Base-by-base conservation (phyloP, 2,329 filamentous ascomycete species). In the Aspergillus pseudoviridinutans region DNA sequence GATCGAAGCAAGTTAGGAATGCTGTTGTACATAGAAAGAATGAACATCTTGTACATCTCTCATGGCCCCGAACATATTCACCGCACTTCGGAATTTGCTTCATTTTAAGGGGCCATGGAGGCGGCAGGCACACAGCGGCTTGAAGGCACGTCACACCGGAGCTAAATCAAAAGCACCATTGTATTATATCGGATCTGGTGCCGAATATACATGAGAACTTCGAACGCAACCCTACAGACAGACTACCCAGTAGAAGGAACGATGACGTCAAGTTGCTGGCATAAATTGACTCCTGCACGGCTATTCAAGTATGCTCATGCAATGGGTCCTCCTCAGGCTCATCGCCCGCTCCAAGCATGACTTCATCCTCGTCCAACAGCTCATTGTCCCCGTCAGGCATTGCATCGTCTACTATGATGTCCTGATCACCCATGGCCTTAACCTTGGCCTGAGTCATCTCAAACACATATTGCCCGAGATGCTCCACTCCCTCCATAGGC, bases 381-480 rank as follows among this genome's bases (percentile, higher is more conserved):
- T 57, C 68, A 27, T 68, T 69, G 12, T 71, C 66, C 49, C 64
- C 71, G 55, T 69, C 67, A 3, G 65, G 62, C 6, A 68, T 65
- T 22, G 65, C 65, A 41, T 73, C 73, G 38, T 74, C 75, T 32
- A 75, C 62, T 27, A 68, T 64, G 10, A 76, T 71, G 27, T 71
- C 68, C 14, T 75, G 76, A 50, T 72, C 76, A 62, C 80, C 85
- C 66, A 87, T 67, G 49, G 80, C 80, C 67, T 85, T 82, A 1
- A 87, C 74, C 73, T 87, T 88, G 7, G 86, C 85, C 68, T 88
- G 84, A 3, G 92, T 96, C 91, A 99, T 99, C 74, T 99, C 91
- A 71, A 86, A 96, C 24, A 99, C 93, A 73, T 97, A 99, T 76
- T 96, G 89, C 0, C 94, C 94, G 38, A 99, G 75, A 77, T 99